Evolutionary conservation across 1,284 basidiomycete species (phyloP).

Genomic region (Boletus subluridellus): DNA sequence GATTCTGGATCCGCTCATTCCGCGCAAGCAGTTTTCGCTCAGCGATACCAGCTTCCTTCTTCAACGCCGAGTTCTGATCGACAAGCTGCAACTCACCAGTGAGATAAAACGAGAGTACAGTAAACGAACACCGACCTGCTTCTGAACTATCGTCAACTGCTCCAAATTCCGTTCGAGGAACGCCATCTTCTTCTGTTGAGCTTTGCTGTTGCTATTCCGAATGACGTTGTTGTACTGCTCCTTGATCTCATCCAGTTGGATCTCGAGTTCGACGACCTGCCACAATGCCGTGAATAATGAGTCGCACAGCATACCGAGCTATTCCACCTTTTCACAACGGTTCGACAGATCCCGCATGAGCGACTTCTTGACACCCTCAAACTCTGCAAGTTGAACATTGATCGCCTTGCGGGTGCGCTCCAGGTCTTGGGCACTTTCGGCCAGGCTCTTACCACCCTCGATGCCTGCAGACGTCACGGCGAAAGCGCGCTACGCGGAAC

Average conservation of each 20-base stretch:
- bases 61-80: conserved; percentile 95
- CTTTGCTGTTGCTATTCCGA: conserved; percentile 94
- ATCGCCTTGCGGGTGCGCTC: conserved; percentile 96
- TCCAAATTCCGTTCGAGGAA: conserved; percentile 97
- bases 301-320: conserved; percentile 2
- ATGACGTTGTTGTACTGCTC: conserved; percentile 99
- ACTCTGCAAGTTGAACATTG: conserved; percentile 95
- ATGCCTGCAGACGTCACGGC: conserved; percentile 95
- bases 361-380: conserved; percentile 98
- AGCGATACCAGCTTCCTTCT: conserved; percentile 96
- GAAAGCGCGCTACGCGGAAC: conserved; percentile 77
- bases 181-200: conserved; percentile 99
- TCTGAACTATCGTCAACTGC: conserved; percentile 93
- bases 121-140: conserved; percentile 64
- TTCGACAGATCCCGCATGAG: conserved; percentile 99
- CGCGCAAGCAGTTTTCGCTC: conserved; percentile 94
- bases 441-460: conserved; percentile 93
- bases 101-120: background rate
- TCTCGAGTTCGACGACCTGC: conserved; percentile 98
- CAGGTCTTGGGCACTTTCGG: conserved; percentile 94
- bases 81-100: conserved; percentile 65
- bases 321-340: conserved; percentile 92
- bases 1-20: conserved; percentile 95
- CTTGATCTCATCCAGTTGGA: conserved; percentile 97
- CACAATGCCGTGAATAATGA: conserved; percentile 13